Percentiles rank a stretch among this genome's conserved stretches.
These are phyloP conservation scores for Pseudogymnoascus sp. DNA, from an alignment of 2,329 filamentous ascomycete species.

Conservation along the genomic window DNA sequence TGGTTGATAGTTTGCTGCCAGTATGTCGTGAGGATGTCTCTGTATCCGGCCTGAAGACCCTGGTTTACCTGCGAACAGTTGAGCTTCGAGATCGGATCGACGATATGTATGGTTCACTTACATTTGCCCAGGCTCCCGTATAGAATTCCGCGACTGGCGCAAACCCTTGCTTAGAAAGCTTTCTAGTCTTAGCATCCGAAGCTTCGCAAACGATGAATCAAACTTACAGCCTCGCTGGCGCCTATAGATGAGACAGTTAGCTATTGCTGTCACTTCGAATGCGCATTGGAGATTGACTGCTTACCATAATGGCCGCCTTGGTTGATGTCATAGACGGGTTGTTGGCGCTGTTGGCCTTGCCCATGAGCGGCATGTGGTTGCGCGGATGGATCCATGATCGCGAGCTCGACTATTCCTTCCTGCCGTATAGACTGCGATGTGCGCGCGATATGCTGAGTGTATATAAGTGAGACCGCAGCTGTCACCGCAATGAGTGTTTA, in stretches of 20 bases:
- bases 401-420: not conserved
- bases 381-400: slow-evolving; percentile 48
- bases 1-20: slow-evolving; percentile 98
- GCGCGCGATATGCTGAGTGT: slow-evolving; percentile 1
- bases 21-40: slow-evolving; percentile 96
- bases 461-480: not conserved
- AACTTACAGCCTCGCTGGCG: slow-evolving; percentile 60
- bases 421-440: not conserved
- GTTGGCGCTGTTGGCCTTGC: slow-evolving; percentile 37
- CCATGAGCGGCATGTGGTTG: slow-evolving; percentile 46
- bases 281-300: slow-evolving; percentile 22
- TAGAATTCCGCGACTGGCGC: slow-evolving; percentile 86
- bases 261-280: not conserved
- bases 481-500: slow-evolving; percentile 3
- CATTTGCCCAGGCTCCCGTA: slow-evolving; percentile 91
- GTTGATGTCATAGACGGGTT: slow-evolving; percentile 63
- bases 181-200: slow-evolving; percentile 20
- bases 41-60: slow-evolving; percentile 84
- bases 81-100: slow-evolving; percentile 17
- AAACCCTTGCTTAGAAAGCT: slow-evolving; percentile 82
- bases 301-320: slow-evolving; percentile 74
- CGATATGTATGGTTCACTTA: slow-evolving; percentile 38
- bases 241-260: slow-evolving; percentile 38
- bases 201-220: not conserved
- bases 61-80: slow-evolving; percentile 69